phyloP scores from a whole-genome alignment of 2,329 filamentous ascomycete genomes.

The Fusarium cicatricum region DNA sequence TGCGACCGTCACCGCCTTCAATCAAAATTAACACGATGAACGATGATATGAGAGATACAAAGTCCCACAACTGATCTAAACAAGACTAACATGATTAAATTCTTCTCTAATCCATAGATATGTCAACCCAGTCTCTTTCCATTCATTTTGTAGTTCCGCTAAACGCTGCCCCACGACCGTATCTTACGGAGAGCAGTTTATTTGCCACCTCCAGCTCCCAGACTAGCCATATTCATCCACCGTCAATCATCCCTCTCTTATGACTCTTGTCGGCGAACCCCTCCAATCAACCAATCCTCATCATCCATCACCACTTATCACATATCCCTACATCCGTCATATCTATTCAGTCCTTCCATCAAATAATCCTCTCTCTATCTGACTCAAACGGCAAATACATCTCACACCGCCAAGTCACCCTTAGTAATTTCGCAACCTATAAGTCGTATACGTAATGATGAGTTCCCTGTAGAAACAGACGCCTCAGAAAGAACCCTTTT shows the following conservation, averaged over 20 bases:
- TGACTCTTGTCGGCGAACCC: constrained; percentile 34
- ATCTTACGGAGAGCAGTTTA: not conserved
- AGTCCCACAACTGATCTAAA: no score
- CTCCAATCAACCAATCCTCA: constrained; percentile 26
- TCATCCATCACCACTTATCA: constrained; percentile 33
- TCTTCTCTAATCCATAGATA: no score
- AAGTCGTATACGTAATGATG: constrained; percentile 32
- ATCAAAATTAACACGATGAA: no score
- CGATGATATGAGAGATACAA: no score
- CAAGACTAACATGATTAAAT: no score
- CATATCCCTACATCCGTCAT: not conserved
- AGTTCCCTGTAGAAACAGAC: constrained; percentile 26
- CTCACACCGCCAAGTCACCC: not conserved
- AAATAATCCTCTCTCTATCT: constrained; percentile 12
- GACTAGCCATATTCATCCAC: constrained; percentile 25
- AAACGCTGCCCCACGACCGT: not conserved
- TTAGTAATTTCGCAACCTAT: not conserved
- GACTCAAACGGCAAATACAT: constrained; percentile 28
- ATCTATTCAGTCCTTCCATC: not conserved
- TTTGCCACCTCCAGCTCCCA: not conserved
- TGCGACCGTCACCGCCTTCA: no score
- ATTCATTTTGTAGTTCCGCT: no score
- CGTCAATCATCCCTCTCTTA: constrained; percentile 5
- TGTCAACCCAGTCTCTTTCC: no score
- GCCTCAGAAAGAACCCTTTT: not conserved